Conservation (phyloP, 2,329 filamentous ascomycete genomes). For the Dactylellina drechsleri region DNA sequence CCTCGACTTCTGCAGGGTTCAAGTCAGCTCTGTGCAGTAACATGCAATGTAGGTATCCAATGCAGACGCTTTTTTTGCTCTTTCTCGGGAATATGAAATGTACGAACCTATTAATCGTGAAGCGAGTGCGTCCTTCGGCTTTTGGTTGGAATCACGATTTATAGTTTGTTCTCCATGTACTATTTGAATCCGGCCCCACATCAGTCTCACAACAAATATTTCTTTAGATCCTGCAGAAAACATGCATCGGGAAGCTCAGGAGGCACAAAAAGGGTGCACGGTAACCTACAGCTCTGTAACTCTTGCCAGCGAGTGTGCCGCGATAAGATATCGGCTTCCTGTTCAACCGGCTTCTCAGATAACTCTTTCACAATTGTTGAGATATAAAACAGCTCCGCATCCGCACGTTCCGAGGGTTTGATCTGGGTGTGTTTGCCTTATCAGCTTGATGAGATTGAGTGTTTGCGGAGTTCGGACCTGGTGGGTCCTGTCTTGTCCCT, state of each 20-base stretch:
- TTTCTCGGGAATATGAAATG: not conserved
- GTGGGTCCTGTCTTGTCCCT: slow-evolving; percentile 17
- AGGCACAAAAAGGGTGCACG: not conserved
- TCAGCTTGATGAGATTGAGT: slow-evolving; percentile 15
- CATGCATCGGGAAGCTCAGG: slow-evolving; percentile 13
- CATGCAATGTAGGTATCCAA: not conserved
- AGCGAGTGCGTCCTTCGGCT: slow-evolving; percentile 45
- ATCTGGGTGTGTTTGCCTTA: slow-evolving; percentile 64
- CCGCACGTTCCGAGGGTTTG: slow-evolving; percentile 77
- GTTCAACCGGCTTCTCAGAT: slow-evolving; percentile 68
- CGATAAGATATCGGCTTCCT: slow-evolving; percentile 68
- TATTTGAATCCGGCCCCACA: slow-evolving; percentile 27
- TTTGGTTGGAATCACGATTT: slow-evolving; percentile 34
- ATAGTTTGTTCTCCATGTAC: slow-evolving; percentile 53
- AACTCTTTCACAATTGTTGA: slow-evolving; percentile 82
- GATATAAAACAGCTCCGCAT: slow-evolving; percentile 94
- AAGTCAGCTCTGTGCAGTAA: slow-evolving; percentile 12
- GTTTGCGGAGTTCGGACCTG: slow-evolving; percentile 8
- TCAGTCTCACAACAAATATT: slow-evolving; percentile 25
- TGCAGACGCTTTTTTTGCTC: not conserved
- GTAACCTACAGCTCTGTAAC: slow-evolving; percentile 78
- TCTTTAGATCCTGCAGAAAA: not conserved
- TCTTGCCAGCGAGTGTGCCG: slow-evolving; percentile 77
- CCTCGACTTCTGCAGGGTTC: slow-evolving; percentile 46
- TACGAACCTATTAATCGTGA: slow-evolving; percentile 52